These are phyloP conservation scores for Botryotinia convoluta DNA, from an alignment of 2,329 filamentous ascomycete species.

Conservation along the genomic window DNA sequence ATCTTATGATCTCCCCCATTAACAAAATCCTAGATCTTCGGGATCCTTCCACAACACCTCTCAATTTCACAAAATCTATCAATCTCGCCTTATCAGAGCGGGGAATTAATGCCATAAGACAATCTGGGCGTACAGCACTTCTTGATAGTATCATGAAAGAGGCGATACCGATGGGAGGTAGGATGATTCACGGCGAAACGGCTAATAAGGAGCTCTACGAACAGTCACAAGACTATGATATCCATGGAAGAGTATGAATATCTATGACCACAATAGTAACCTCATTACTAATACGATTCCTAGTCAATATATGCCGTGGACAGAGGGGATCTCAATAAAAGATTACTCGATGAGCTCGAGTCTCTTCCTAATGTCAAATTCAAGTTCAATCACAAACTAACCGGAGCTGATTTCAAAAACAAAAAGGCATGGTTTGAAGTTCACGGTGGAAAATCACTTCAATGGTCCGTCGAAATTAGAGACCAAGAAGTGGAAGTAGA, in stretches of 20 bases:
- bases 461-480: conserved; percentile 26
- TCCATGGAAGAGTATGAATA: conserved; percentile 69
- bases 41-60: conserved; percentile 73
- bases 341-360: conserved; percentile 79
- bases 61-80: conserved; percentile 99
- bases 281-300: conserved; percentile 14
- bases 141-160: conserved; percentile 70
- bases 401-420: conserved; percentile 77
- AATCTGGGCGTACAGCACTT: conserved; percentile 64
- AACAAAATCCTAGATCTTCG: conserved; percentile 66
- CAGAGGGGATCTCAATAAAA: conserved; percentile 76
- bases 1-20: background rate
- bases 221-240: conserved; percentile 84
- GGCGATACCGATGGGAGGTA: conserved; percentile 89
- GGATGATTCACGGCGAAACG: conserved; percentile 85
- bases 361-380: conserved; percentile 84
- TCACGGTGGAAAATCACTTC: conserved; percentile 40
- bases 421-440: conserved; percentile 86
- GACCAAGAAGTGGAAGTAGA: conserved; percentile 69
- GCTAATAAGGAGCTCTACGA: conserved; percentile 67
- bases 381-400: conserved; percentile 91
- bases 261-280: background rate
- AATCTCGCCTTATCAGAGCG: conserved; percentile 93
- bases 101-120: conserved; percentile 81
- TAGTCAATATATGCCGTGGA: conserved; percentile 85